These are phyloP conservation scores for Fusarium ramigenum DNA, from an alignment of 2,329 filamentous ascomycete species.

Conservation along the genomic window DNA sequence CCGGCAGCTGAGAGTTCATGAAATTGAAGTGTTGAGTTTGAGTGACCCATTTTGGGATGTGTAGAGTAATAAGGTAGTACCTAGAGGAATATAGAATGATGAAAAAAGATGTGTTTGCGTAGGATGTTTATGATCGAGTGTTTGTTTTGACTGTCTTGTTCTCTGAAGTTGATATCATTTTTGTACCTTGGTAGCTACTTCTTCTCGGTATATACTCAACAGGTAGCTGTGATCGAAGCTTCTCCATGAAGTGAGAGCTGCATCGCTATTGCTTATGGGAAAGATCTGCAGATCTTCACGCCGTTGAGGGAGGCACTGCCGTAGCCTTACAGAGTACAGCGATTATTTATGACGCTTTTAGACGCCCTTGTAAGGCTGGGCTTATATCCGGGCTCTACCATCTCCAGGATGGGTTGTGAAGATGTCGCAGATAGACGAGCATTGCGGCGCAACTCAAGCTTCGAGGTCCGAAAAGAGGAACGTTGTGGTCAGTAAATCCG, in stretches of 20 bases:
- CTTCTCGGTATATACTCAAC: background rate
- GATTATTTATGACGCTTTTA: background rate
- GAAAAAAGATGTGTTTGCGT: background rate
- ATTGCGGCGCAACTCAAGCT: background rate
- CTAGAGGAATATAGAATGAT: background rate
- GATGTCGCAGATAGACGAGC: background rate
- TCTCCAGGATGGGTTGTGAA: background rate
- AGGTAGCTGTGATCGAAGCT: background rate
- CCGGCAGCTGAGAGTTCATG: constrained; percentile 12
- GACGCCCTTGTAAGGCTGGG: constrained; percentile 10
- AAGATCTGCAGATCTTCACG: background rate
- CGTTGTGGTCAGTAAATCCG: background rate
- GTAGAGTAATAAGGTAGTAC: background rate
- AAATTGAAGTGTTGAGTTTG: constrained; percentile 19
- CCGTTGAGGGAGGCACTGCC: constrained; percentile 12
- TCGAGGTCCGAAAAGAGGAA: background rate
- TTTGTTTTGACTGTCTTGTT: background rate
- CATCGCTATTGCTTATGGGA: constrained; percentile 1
- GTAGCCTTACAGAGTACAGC: background rate
- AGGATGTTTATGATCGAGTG: background rate
- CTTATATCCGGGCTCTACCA: background rate
- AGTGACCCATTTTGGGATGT: constrained; percentile 27
- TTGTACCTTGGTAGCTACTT: background rate
- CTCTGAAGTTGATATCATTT: background rate
- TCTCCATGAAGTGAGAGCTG: background rate